These are phyloP conservation scores for Fusarium pseudoanthophilum DNA, from an alignment of 2,329 filamentous ascomycete species.

Conservation along the genomic window DNA sequence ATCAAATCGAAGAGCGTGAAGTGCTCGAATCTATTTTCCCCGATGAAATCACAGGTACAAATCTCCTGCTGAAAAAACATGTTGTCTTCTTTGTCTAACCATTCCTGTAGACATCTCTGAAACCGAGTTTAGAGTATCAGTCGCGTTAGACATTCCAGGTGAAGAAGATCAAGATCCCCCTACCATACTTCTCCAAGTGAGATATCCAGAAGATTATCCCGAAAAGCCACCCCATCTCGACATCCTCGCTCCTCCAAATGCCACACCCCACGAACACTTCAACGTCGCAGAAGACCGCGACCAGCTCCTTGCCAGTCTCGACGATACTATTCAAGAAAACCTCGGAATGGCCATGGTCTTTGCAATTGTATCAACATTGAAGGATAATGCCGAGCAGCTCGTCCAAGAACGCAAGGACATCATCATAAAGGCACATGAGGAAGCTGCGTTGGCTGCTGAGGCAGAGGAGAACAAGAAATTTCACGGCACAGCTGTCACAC, in stretches of 20 bases:
- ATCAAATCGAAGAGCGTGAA: slow-evolving; percentile 95
- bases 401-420: slow-evolving; percentile 78
- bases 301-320: slow-evolving; percentile 74
- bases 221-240: slow-evolving; percentile 87
- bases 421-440: slow-evolving; percentile 67
- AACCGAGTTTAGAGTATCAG: slow-evolving; percentile 85
- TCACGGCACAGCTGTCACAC: slow-evolving; percentile 88
- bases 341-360: slow-evolving; percentile 98
- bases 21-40: slow-evolving; percentile 98
- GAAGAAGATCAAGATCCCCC: slow-evolving; percentile 74
- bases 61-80: not conserved
- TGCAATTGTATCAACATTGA: slow-evolving; percentile 85
- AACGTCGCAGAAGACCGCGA: slow-evolving; percentile 84
- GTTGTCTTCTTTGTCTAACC: slow-evolving; percentile 21
- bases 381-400: slow-evolving; percentile 89
- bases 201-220: slow-evolving; percentile 90
- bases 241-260: slow-evolving; percentile 77
- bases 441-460: slow-evolving; percentile 70
- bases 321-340: slow-evolving; percentile 87
- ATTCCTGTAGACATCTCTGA: slow-evolving; percentile 81
- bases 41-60: slow-evolving; percentile 89
- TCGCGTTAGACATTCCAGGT: slow-evolving; percentile 81
- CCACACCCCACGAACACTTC: slow-evolving; percentile 76
- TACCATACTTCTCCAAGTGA: slow-evolving; percentile 82
- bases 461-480: slow-evolving; percentile 97